These are phyloP conservation scores for Acacia acuminata DNA, from an alignment of 306 rosid species.

Conservation along the genomic window DNA sequence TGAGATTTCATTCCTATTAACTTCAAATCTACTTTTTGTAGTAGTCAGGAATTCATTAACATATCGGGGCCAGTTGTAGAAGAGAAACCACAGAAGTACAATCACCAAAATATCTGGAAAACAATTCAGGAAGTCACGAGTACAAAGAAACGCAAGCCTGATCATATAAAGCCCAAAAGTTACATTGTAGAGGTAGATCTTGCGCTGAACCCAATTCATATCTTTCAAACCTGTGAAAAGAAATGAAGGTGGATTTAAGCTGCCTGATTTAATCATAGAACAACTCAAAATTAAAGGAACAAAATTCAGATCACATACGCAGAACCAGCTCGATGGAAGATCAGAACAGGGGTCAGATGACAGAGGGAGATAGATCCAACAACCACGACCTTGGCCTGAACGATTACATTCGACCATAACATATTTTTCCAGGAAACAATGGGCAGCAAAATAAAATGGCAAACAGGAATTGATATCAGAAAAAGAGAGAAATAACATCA, in stretches of 20 bases:
- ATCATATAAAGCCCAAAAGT: slow-evolving; percentile 91
- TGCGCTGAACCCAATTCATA: slow-evolving; percentile 91
- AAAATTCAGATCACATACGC: too few relatives aligned
- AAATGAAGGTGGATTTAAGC: neutral
- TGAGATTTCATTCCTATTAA: too few relatives aligned
- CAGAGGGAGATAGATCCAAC: too few relatives aligned
- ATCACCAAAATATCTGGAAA: slow-evolving; percentile 63
- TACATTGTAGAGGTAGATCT: slow-evolving; percentile 86
- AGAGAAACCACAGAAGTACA: slow-evolving; percentile 74
- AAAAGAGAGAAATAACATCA: too few relatives aligned
- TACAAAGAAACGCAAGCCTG: slow-evolving; percentile 23
- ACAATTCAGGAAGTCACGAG: slow-evolving; percentile 48
- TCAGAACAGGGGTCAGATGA: too few relatives aligned
- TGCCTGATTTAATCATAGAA: neutral
- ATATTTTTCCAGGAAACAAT: neutral
- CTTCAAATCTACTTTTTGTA: too few relatives aligned
- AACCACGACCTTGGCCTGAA: slow-evolving; percentile 4
- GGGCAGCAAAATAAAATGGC: neutral
- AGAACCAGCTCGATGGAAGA: too few relatives aligned
- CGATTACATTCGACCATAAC: neutral
- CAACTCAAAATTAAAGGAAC: too few relatives aligned
- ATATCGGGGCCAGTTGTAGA: slow-evolving; percentile 39
- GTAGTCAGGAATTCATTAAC: slow-evolving; percentile 47
- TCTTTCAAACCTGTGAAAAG: slow-evolving; percentile 37
- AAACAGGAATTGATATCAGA: neutral